A percentile compares a stretch with the other conserved stretches of the same genome.
Evolutionary conservation across 441 rosid genomes (phyloP).

Genomic region (Erysimum cheiri): DNA sequence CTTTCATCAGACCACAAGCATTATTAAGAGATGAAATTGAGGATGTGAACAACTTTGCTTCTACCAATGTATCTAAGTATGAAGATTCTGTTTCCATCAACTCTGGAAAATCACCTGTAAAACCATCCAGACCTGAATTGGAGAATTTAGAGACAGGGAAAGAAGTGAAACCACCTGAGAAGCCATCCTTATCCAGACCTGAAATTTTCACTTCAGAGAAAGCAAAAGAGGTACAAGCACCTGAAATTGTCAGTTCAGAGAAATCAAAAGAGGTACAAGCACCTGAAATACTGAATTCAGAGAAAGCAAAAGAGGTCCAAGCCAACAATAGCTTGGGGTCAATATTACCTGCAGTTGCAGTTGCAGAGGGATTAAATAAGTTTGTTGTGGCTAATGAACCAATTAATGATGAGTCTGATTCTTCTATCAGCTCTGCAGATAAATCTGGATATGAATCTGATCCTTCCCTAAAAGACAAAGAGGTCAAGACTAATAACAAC

Average conservation of each 20-base stretch:
- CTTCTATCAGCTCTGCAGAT: conserved; percentile 33
- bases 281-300: neutral
- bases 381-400: conserved; percentile 23
- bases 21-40: conserved; percentile 24
- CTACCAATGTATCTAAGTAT: too few species aligned
- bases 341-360: conserved; percentile 24
- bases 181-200: conserved; percentile 8
- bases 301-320: conserved; percentile 29
- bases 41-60: conserved; percentile 29
- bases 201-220: neutral
- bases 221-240: neutral
- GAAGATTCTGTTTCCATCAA: conserved; percentile 32
- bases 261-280: conserved; percentile 17
- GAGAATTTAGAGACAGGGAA: conserved; percentile 10
- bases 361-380: conserved; percentile 2
- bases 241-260: neutral
- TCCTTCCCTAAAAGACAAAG: conserved; percentile 34
- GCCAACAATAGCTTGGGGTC: conserved; percentile 9
- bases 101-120: conserved; percentile 19
- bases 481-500: conserved; percentile 25
- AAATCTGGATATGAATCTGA: conserved; percentile 42
- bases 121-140: conserved; percentile 3
- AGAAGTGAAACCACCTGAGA: conserved; percentile 10
- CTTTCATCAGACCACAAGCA: conserved; percentile 20
- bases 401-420: conserved; percentile 25